These are phyloP conservation scores for Nakaseomyces uthaithaninus DNA, from an alignment of 1,139 yeast genomes.

Conservation along the genomic window DNA sequence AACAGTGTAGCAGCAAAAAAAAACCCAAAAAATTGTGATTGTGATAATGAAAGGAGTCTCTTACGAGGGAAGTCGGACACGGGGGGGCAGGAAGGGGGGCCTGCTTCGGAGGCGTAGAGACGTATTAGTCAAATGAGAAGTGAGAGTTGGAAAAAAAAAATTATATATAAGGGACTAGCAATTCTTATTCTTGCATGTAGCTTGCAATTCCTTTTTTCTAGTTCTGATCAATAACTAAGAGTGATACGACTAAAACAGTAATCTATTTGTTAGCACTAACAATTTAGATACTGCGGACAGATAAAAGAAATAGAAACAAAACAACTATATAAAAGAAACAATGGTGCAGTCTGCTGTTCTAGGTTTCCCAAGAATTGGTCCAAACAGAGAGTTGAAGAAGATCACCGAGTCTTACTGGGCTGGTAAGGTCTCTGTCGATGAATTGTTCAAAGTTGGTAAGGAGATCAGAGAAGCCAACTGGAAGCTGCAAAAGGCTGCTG, in stretches of 20 bases:
- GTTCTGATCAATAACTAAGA: too few relatives aligned
- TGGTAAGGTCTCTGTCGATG: constrained; percentile 83
- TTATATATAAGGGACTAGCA: not conserved
- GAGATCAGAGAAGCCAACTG: constrained; percentile 93
- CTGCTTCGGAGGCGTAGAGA: too few relatives aligned
- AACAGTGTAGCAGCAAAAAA: too few relatives aligned
- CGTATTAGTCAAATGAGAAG: constrained; percentile 3
- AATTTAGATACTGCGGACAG: constrained; percentile 1
- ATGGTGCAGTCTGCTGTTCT: constrained; percentile 96
- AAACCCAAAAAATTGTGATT: too few relatives aligned
- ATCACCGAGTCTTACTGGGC: constrained; percentile 98
- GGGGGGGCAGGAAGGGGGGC: too few relatives aligned
- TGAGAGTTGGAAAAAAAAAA: not conserved
- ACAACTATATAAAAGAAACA: constrained; percentile 10
- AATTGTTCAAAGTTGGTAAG: constrained; percentile 85
- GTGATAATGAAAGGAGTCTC: too few relatives aligned
- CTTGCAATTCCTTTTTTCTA: not conserved
- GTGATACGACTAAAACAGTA: not conserved
- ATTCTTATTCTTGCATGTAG: not conserved
- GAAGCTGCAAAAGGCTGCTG: constrained; percentile 95
- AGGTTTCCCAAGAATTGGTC: constrained; percentile 99
- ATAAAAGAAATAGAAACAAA: constrained; percentile 1
- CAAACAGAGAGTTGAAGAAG: constrained; percentile 98
- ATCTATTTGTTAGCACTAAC: not conserved
- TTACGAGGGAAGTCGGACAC: too few relatives aligned